Evolutionary conservation across 2,329 filamentous ascomycete genomes (phyloP).

Genomic region (Exserohilum turcica): DNA sequence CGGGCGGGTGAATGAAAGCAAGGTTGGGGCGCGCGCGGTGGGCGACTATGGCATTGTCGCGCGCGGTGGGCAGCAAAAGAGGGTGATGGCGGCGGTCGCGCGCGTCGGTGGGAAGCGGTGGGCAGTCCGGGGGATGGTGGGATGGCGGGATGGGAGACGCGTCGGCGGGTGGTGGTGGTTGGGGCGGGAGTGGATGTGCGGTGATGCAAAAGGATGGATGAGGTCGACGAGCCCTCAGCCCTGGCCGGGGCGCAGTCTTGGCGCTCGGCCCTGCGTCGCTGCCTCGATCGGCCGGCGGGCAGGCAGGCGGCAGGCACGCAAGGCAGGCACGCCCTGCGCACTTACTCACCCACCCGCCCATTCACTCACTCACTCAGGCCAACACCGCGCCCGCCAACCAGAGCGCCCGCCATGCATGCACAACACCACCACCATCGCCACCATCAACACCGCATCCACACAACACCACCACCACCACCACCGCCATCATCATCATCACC

Average conservation of each 20-base stretch:
- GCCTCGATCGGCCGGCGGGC: conserved; percentile 7
- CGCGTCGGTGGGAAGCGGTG: conserved; percentile 3
- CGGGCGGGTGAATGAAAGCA: conserved; percentile 13
- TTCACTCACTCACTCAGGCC: too few relatives aligned
- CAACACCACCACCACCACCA: too few relatives aligned
- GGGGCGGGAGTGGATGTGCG: conserved; percentile 10
- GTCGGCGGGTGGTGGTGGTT: conserved; percentile 1
- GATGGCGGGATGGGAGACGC: conserved; percentile 8
- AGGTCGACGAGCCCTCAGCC: conserved; percentile 15
- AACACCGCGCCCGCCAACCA: too few relatives aligned
- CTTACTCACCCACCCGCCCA: neutral
- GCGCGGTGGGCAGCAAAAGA: conserved; percentile 1
- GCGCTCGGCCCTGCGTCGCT: conserved; percentile 3
- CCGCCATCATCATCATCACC: too few relatives aligned
- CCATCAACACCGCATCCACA: too few relatives aligned
- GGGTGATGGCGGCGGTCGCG: conserved; percentile 19
- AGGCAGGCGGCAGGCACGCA: neutral
- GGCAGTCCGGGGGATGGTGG: neutral
- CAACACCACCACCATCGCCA: too few relatives aligned
- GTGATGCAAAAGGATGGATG: conserved; percentile 14
- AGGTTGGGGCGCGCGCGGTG: neutral
- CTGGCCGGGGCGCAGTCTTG: conserved; percentile 6
- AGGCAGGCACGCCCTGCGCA: neutral
- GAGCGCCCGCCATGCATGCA: too few relatives aligned
- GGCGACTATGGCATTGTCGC: conserved; percentile 13